Percentiles rank a stretch among this genome's conserved stretches.
These are phyloP conservation scores for Wakefieldia striispora DNA, from an alignment of 768 basidiomycete species.

Conservation along the genomic window DNA sequence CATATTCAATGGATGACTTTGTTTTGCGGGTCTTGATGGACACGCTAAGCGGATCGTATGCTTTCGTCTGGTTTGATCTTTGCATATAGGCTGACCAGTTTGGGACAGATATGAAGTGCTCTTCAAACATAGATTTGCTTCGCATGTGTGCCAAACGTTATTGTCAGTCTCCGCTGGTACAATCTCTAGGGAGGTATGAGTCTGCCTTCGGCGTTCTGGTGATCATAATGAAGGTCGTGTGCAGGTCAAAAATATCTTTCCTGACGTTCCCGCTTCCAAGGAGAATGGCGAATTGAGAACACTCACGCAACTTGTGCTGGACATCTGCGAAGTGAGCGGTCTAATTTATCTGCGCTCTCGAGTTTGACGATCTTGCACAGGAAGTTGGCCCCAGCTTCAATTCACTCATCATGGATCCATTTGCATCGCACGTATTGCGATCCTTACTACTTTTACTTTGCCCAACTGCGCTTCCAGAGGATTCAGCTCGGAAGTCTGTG, in stretches of 20 bases:
- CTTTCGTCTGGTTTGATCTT: constrained; percentile 19
- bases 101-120: constrained; percentile 57
- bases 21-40: constrained; percentile 90
- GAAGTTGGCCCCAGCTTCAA: constrained; percentile 68
- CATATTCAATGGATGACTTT: constrained; percentile 95
- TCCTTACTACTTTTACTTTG: constrained; percentile 76
- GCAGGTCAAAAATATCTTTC: constrained; percentile 55
- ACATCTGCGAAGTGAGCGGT: constrained; percentile 58
- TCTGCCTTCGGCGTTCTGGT: background rate
- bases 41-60: constrained; percentile 84
- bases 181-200: constrained; percentile 62
- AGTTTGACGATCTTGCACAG: constrained; percentile 35
- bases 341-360: constrained; percentile 11
- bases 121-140: constrained; percentile 82
- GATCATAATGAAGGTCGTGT: background rate
- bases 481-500: constrained; percentile 40
- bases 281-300: constrained; percentile 66
- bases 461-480: constrained; percentile 48
- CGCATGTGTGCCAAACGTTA: constrained; percentile 93
- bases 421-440: constrained; percentile 88
- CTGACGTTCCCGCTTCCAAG: constrained; percentile 44
- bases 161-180: constrained; percentile 66
- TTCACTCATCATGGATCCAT: constrained; percentile 75
- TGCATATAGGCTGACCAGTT: constrained; percentile 2
- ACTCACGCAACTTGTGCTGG: constrained; percentile 59